Evolutionary conservation across 257 asterid genomes (phyloP), one percentile per base, ranked within the genome.

Genomic region (Ballota nigra): DNA sequence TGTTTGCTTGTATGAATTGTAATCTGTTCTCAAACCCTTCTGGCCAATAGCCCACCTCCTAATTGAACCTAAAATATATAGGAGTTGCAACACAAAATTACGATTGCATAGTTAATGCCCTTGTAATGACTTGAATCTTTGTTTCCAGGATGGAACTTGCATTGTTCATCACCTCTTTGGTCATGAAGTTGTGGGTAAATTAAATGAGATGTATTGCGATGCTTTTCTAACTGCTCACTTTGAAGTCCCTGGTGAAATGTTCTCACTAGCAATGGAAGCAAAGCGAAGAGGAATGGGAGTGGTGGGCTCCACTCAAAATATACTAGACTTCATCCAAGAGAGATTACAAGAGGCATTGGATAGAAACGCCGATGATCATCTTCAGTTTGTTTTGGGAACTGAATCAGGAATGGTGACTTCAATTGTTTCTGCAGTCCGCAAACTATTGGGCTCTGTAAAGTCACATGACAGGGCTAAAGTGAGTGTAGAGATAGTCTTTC

Each of bases 211-310:
- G 93, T 91, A 94, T 38, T 76, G 93, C 31, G 99, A 94, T 66
- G 97, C 99, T 29, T 92, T 89, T 76, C 86, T 91, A 61, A 94
- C 99, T 4, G 99, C 99, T 40, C 99, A 94, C 81, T 87, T 94
- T 73, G 98, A 94, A 82, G 99, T 94, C 73, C 99, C 99, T 2
- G 97, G 99, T 22, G 99, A 91, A 77, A 91, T 94, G 99, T 94
- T 92, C 77, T 81, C 97, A 40, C 69, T 94, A 8, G 98, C 99
- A 23, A 94, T 91, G 93, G 98, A 88, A 74, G 98, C 99, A 10
- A 92, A 94, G 84, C 75, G 79, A 71, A 83, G 99, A 76, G 98
- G 97, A 66, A 94, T 87, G 95, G 99, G 99, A 52, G 96, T 94
- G 3, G 98, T 94, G 74, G 99, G 99, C 6, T 94, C 99, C 73